phyloP scores from a whole-genome alignment of 1,284 basidiomycete species.

The Ceraceosorus guamensis region DNA sequence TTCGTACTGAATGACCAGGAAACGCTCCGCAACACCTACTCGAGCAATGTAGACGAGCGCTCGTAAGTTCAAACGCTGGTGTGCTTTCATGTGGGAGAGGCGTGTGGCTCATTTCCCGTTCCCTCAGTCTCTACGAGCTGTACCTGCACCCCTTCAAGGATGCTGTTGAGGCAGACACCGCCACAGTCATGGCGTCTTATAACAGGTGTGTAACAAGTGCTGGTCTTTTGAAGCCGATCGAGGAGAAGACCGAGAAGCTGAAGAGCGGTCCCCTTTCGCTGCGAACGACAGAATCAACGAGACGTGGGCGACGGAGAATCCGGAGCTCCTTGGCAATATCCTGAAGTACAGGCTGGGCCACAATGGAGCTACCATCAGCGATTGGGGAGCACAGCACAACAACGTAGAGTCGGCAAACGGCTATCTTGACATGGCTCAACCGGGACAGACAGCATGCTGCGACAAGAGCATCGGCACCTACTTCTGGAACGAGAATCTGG shows the following conservation, averaged over 20 bases:
- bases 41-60: background rate
- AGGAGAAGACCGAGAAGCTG: too few relatives aligned
- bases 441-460: slow-evolving; percentile 28
- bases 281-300: slow-evolving; percentile 55
- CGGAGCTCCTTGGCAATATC: slow-evolving; percentile 61
- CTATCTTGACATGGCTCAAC: slow-evolving; percentile 61
- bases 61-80: too few relatives aligned
- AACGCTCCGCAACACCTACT: slow-evolving; percentile 34
- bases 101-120: too few relatives aligned
- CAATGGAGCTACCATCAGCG: slow-evolving; percentile 61
- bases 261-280: too few relatives aligned
- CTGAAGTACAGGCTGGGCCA: slow-evolving; percentile 69
- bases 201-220: too few relatives aligned
- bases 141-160: slow-evolving; percentile 52
- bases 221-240: too few relatives aligned
- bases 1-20: slow-evolving; percentile 46
- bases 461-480: slow-evolving; percentile 17
- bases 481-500: slow-evolving; percentile 60
- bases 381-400: slow-evolving; percentile 34
- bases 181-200: slow-evolving; percentile 5
- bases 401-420: slow-evolving; percentile 53
- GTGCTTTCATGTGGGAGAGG: too few relatives aligned
- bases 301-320: slow-evolving; percentile 63
- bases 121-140: slow-evolving; percentile 42
- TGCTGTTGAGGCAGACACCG: slow-evolving; percentile 44